Base-by-base conservation (phyloP, 345 rosid species). In the Corchorus capsularis region DNA sequence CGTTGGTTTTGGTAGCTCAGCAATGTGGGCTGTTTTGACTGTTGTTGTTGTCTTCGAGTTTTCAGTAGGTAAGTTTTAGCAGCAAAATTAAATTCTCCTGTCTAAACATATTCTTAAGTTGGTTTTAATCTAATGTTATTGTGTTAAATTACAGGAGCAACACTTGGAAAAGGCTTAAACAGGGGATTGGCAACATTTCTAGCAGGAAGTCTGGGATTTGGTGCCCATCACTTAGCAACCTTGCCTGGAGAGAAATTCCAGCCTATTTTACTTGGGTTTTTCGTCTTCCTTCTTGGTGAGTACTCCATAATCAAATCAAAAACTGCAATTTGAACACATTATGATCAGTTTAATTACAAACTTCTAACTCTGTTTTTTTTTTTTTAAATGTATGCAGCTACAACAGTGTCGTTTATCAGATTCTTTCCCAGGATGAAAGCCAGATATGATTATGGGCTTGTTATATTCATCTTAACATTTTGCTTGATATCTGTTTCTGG, bases 21-120 rank as follows among this genome's bases (percentile, higher is more conserved):
- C 97, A 47, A 87, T 91, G 85, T 91, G 98, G 97, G 97, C 97
- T 53, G 88, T 94, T 4, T 85, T 94, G 78, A 94, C 98, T 34
- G 95, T 93, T 32, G 90, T 94, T 12, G 93, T 92, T 61, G 92
- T 92, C 75, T 89, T 91, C 41, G 98, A 94, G 78, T 92, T 86
- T 82, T 87, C 90, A 14, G 97, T 89, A 1, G 97, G 98, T 86
- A 78, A 75, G 37, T n/a, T 3, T 0, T 27, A 13, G 27, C 27
- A 27, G 1, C 27, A 27, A 27, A 27, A 27, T 27, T 27, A 27
- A 27, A 27, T 27, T 27, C 27, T 27, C 27, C 27, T 27, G 27
- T 27, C 27, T 4, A 6, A 43, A 46, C 11, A 8, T 15, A 65
- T 12, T 52, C 1, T 62, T 12, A 67, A 22, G 2, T 53, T 32